Conservation (phyloP, 2,329 filamentous ascomycete species). For the Talaromyces piceae region DNA sequence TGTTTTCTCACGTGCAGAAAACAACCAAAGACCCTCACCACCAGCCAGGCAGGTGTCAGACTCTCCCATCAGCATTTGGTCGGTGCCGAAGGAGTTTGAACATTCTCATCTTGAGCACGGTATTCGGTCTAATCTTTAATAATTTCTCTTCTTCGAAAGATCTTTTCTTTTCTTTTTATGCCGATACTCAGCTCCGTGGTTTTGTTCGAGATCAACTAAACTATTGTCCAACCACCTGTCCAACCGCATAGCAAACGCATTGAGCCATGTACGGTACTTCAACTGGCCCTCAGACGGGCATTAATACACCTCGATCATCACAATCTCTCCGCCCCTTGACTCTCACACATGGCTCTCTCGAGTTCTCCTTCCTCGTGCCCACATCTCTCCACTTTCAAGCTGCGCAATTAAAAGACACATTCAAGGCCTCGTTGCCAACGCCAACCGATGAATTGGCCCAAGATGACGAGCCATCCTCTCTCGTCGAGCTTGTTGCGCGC, state of each 20-base stretch:
- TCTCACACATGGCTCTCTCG: constrained; percentile 86
- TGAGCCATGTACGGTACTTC: constrained; percentile 68
- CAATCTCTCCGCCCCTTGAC: constrained; percentile 86
- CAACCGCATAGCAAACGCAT: constrained; percentile 1
- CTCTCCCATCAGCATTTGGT: constrained; percentile 11
- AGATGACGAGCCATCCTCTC: constrained; percentile 97
- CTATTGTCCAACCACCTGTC: not conserved
- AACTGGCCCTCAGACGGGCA: constrained; percentile 85
- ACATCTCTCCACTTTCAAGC: constrained; percentile 95
- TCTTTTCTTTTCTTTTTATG: not conserved
- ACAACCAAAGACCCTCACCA: not conserved
- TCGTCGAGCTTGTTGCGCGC: constrained; percentile 82
- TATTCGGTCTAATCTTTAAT: too few species aligned
- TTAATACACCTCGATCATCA: constrained; percentile 90
- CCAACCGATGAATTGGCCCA: constrained; percentile 96
- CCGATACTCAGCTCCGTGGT: not conserved
- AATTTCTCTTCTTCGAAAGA: not conserved
- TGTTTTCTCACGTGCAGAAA: constrained; percentile 1
- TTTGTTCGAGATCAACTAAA: not conserved
- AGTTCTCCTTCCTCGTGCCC: constrained; percentile 91
- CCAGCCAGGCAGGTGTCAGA: constrained; percentile 3
- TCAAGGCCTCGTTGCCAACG: constrained; percentile 73
- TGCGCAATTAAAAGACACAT: constrained; percentile 85
- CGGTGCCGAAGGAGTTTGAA: constrained; percentile 6
- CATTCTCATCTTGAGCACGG: not conserved